Conservation (phyloP, 805 yeast genomes). For the Blastobotrys attinorum region DNA sequence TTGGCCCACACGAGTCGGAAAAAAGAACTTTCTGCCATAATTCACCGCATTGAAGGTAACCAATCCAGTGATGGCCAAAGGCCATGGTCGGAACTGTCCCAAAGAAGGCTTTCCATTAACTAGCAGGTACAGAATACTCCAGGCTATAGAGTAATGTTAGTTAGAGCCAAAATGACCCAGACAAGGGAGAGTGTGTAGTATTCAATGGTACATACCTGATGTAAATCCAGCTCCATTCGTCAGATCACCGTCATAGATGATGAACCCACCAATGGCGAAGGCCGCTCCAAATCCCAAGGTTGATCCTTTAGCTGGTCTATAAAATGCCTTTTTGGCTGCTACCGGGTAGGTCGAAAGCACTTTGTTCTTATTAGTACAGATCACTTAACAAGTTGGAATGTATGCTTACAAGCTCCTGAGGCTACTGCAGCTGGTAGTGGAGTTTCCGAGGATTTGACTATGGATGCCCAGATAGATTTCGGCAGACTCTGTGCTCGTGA, state of each 20-base stretch:
- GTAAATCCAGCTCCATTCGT: conserved; percentile 72
- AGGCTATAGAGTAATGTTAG: conserved; percentile 36
- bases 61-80: conserved; percentile 45
- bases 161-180: conserved; percentile 30
- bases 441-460: conserved; percentile 13
- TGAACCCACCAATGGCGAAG: conserved; percentile 30
- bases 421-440: conserved; percentile 21
- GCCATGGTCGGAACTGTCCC: conserved; percentile 48
- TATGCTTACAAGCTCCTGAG: conserved; percentile 15
- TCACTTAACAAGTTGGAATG: not conserved
- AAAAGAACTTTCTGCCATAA: conserved; percentile 66
- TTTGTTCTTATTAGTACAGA: conserved; percentile 1
- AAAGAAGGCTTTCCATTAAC: conserved; percentile 46
- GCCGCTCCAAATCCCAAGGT: conserved; percentile 20
- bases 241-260: conserved; percentile 68
- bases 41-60: conserved; percentile 56
- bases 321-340: conserved; percentile 5
- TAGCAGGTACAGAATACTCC: conserved; percentile 68
- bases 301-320: conserved; percentile 16
- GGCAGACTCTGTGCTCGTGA: no score
- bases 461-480: not conserved
- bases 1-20: conserved; percentile 25
- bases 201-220: conserved; percentile 14
- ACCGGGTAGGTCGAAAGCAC: conserved; percentile 14
- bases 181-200: no score